Percentiles rank a stretch among this genome's conserved stretches.
Conservation (phyloP, 345 rosid genomes). For the Citrus reticulata region DNA sequence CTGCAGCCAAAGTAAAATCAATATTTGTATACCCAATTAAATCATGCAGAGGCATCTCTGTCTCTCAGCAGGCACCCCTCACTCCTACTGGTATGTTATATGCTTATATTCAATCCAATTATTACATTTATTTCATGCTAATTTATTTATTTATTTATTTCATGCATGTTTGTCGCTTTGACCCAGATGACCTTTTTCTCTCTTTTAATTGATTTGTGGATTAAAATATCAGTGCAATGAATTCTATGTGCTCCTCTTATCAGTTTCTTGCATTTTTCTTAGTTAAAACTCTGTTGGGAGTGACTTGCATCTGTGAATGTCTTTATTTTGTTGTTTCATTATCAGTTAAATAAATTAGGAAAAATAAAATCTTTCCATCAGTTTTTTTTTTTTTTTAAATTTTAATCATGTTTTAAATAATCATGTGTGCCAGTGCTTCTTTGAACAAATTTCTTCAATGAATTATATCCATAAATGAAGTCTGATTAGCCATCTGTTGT, state of each 20-base stretch:
- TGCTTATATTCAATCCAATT: not conserved
- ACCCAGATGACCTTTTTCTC: not conserved
- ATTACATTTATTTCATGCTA: too few species aligned
- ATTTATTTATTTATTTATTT: too few species aligned
- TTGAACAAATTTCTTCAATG: not conserved
- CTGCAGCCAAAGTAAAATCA: constrained; percentile 40
- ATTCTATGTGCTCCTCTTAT: not conserved
- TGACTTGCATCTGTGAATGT: not conserved
- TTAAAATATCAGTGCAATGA: not conserved
- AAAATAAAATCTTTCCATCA: not conserved
- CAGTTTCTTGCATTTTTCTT: not conserved
- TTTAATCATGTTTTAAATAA: not conserved
- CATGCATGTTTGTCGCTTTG: not conserved
- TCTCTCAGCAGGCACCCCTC: constrained; percentile 57
- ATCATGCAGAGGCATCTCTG: constrained; percentile 78
- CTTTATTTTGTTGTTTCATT: not conserved
- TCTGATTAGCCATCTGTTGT: not conserved
- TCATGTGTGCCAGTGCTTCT: not conserved
- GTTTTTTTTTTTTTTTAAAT: too few species aligned
- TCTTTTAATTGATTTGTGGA: not conserved
- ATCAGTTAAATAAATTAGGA: too few species aligned
- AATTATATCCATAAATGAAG: not conserved
- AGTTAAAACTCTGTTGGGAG: too few species aligned
- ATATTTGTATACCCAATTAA: constrained; percentile 77
- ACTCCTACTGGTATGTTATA: constrained; percentile 63